Percentiles rank a stretch among this genome's conserved stretches.
Conservation (phyloP, 805 yeast species). For the Zygosaccharomyces bisporus region DNA sequence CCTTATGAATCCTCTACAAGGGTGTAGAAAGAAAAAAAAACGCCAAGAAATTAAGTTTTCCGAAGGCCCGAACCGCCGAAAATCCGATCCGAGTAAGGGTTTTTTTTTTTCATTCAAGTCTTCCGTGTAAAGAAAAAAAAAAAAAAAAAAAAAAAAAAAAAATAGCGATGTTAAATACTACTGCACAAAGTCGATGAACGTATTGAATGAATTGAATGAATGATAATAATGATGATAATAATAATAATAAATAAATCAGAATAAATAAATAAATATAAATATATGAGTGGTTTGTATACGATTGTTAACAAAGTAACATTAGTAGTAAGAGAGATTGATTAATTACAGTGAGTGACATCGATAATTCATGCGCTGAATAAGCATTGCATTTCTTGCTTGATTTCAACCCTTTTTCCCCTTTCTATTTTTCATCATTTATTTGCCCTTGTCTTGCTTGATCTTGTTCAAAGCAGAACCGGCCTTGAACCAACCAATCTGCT, state of each 20-base stretch:
- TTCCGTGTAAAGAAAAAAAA: too few species aligned
- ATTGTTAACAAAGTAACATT: conserved; percentile 10
- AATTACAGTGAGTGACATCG: conserved; percentile 17
- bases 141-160: too few species aligned
- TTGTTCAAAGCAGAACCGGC: conserved; percentile 98
- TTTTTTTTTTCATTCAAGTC: too few species aligned
- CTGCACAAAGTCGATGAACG: too few species aligned
- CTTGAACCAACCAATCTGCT: conserved; percentile 99
- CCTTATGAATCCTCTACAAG: not conserved
- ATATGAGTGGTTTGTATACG: conserved; percentile 1
- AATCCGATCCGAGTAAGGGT: not conserved
- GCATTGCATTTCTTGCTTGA: not conserved
- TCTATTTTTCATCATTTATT: conserved; percentile 7
- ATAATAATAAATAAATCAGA: conserved; percentile 3
- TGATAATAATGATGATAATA: not conserved
- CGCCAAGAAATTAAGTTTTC: not conserved
- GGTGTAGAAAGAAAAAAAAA: not conserved
- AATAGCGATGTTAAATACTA: too few species aligned
- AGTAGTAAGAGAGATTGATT: conserved; percentile 8
- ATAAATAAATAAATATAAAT: conserved; percentile 16
- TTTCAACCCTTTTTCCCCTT: not conserved
- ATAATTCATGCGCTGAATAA: conserved; percentile 4
- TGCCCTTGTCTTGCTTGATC: conserved; percentile 29
- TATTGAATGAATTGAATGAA: conserved; percentile 1
- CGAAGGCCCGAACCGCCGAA: not conserved